These are phyloP conservation scores for Lentinula detonsa DNA, from an alignment of 768 basidiomycete genomes.

Conservation along the genomic window DNA sequence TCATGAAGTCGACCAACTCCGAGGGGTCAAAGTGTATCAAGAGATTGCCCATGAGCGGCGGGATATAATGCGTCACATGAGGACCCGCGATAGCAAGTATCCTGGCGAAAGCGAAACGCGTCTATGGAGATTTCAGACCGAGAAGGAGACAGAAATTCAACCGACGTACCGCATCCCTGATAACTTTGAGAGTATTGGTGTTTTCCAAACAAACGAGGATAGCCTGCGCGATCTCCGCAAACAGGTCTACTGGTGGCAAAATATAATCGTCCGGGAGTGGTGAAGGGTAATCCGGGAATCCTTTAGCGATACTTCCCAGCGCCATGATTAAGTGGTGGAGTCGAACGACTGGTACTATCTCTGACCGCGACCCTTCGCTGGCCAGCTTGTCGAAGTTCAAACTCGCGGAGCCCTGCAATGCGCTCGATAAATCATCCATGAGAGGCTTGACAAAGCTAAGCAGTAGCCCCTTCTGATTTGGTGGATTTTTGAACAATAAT, in stretches of 20 bases:
- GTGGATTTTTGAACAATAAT: slow-evolving; percentile 57
- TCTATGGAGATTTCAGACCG: slow-evolving; percentile 37
- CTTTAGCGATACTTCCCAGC: slow-evolving; percentile 90
- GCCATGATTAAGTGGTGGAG: slow-evolving; percentile 95
- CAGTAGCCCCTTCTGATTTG: slow-evolving; percentile 62
- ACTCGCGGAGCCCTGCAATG: slow-evolving; percentile 40
- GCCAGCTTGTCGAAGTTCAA: slow-evolving; percentile 11
- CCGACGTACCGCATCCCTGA: slow-evolving; percentile 82
- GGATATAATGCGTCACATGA: slow-evolving; percentile 81
- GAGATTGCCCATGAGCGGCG: slow-evolving; percentile 85
- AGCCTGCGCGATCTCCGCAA: slow-evolving; percentile 79
- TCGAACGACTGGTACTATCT: slow-evolving; percentile 74
- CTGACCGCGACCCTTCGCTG: slow-evolving; percentile 26
- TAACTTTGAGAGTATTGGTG: slow-evolving; percentile 80
- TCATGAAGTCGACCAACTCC: slow-evolving; percentile 93
- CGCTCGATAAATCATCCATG: slow-evolving; percentile 61
- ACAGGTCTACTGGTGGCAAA: slow-evolving; percentile 69
- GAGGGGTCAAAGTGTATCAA: slow-evolving; percentile 87
- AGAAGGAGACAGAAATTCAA: neutral
- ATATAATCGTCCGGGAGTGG: slow-evolving; percentile 61
- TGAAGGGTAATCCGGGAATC: slow-evolving; percentile 88
- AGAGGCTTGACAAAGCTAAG: slow-evolving; percentile 80
- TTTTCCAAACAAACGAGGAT: slow-evolving; percentile 83
- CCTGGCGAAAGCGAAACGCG: slow-evolving; percentile 89
- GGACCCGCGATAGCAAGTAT: slow-evolving; percentile 88